Evolutionary conservation across 2,329 filamentous ascomycete species (phyloP), one percentile per base, ranked within the genome.

Genomic region (Metarhizium anisopliae): DNA sequence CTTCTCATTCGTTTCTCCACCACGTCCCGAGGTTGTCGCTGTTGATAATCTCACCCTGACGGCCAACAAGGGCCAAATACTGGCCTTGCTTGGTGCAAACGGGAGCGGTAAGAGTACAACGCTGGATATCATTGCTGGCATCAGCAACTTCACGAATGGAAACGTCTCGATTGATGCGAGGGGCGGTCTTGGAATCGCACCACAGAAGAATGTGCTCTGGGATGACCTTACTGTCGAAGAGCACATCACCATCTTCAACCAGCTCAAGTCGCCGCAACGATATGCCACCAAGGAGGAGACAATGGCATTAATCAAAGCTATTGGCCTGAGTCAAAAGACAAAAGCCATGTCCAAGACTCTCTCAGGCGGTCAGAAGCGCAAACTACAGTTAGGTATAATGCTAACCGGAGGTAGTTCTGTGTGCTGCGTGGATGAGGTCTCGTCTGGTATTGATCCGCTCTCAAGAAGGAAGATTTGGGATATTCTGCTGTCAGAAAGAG

Each of bases 181-280:
- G 8, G 89, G 89, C 10, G 90, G 89, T 0, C 79, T 96, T 20
- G 92, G 92, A 14, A 85, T 95, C 45, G 93, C 90, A 56, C 92
- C 92, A 0, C 92, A 96, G 68, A 92, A 93, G 75, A 96, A 96
- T 63, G 92, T 96, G 6, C 79, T 96, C 40, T 96, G 92, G 91
- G 87, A 93, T 62, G 86, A 91, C 57, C 73, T 96, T 55, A 95
- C 89, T 0, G 90, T 95, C 0, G 82, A 85, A 63, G 90, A 96
- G 68, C 92, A 96, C 64, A 83, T 96, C 16, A 73, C 74, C 8
- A 89, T 95, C 52, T 96, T 96, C 74, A 93, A 94, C 67, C 78
- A 79, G 50, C 77, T 96, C 52, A 96, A 96, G 66, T 81, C 86
- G 0, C 79, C 81, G 0, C 71, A 73, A 1, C 73, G 76, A 0